phyloP scores from a whole-genome alignment of 169 alveolate genomes.

The Perkinsus olseni region DNA sequence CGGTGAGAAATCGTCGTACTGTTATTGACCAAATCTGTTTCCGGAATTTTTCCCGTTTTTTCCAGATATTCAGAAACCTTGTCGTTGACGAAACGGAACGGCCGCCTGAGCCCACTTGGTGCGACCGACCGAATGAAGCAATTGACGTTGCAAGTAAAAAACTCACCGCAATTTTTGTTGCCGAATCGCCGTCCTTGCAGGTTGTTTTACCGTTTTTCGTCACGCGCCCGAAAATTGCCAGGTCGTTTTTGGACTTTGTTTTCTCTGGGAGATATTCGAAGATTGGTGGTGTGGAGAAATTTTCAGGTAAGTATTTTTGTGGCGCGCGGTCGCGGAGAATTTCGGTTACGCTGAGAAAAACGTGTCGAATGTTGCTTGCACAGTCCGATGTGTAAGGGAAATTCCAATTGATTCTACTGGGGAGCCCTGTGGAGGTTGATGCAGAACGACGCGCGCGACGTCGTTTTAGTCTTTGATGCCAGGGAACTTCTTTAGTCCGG shows the following conservation, averaged over 20 bases:
- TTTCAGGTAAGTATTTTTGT: background rate
- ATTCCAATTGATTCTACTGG: too few species aligned
- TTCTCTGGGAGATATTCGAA: background rate
- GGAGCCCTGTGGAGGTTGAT: too few species aligned
- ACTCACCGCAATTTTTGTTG: background rate
- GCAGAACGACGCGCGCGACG: too few species aligned
- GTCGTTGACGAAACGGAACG: background rate
- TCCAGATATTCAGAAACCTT: background rate
- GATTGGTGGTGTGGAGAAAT: background rate
- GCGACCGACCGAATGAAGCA: background rate
- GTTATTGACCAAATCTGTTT: too few species aligned
- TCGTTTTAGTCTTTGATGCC: too few species aligned
- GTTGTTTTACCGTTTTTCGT: background rate
- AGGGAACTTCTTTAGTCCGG: too few species aligned
- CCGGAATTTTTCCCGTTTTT: background rate
- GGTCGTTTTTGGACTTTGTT: background rate
- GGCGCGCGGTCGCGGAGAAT: too few species aligned
- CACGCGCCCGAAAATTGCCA: background rate
- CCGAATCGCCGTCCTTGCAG: background rate
- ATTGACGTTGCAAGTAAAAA: background rate
- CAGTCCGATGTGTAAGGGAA: too few species aligned
- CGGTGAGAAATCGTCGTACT: too few species aligned
- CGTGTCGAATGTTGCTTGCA: too few species aligned
- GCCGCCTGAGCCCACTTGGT: background rate
- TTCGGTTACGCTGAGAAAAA: too few species aligned